These are phyloP conservation scores for Spinellus fusiger DNA, from an alignment of 192 early-diverging fungal genomes.

Conservation along the genomic window DNA sequence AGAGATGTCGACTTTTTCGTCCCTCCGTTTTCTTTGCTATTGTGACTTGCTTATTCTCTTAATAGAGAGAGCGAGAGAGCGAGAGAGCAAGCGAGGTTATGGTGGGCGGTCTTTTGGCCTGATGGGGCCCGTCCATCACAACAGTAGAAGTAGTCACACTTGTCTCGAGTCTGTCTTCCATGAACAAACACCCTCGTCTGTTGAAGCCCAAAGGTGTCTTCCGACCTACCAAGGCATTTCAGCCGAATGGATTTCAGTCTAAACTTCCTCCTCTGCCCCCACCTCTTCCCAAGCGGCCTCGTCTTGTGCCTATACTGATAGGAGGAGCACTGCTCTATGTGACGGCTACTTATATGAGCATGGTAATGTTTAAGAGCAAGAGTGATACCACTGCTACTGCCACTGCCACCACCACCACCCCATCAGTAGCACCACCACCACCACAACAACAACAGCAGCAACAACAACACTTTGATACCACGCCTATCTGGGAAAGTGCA, in stretches of 20 bases:
- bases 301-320: conserved; percentile 15
- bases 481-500: conserved; percentile 39
- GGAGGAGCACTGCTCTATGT: conserved; percentile 32
- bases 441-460: background rate
- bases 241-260: background rate
- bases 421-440: background rate
- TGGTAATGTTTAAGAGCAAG: conserved; percentile 30
- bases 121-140: too few species aligned
- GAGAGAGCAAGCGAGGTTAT: too few species aligned
- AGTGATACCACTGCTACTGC: conserved; percentile 16
- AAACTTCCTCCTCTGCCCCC: conserved; percentile 2
- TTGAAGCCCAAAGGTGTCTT: background rate
- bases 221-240: background rate
- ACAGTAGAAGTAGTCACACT: too few species aligned
- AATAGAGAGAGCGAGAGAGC: too few species aligned
- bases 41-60: too few species aligned
- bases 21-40: too few species aligned
- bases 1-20: too few species aligned
- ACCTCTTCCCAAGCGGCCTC: conserved; percentile 3
- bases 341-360: conserved; percentile 31
- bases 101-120: too few species aligned
- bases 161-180: too few species aligned
- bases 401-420: background rate
- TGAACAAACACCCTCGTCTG: too few species aligned
- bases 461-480: conserved; percentile 24